Evolutionary conservation across 2,329 filamentous ascomycete genomes (phyloP).

Genomic region (Ophiocordyceps camponoti-saundersi): DNA sequence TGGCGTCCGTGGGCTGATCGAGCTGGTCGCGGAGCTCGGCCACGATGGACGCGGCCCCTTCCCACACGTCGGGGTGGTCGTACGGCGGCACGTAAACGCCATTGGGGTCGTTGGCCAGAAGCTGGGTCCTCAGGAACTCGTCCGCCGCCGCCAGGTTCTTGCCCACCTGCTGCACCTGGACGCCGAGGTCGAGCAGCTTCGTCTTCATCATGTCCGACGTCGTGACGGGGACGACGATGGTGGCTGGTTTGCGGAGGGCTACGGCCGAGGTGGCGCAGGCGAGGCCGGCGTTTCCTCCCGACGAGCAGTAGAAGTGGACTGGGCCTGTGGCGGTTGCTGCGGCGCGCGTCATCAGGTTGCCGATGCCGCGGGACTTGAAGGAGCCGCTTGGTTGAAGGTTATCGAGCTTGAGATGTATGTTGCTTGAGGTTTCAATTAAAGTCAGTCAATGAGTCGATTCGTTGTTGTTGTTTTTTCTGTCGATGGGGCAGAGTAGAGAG

Average conservation of each 20-base stretch:
- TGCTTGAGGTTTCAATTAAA: slow-evolving; percentile 22
- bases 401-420: slow-evolving; percentile 74
- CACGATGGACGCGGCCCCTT: slow-evolving; percentile 43
- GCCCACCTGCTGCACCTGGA: slow-evolving; percentile 51
- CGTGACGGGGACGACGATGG: slow-evolving; percentile 54
- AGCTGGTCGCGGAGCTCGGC: slow-evolving; percentile 27
- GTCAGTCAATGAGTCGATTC: too few relatives aligned
- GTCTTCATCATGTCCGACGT: slow-evolving; percentile 54
- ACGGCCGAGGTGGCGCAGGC: slow-evolving; percentile 60
- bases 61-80: slow-evolving; percentile 52
- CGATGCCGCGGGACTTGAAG: slow-evolving; percentile 71
- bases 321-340: slow-evolving; percentile 13
- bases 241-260: slow-evolving; percentile 46
- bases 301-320: slow-evolving; percentile 63
- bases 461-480: too few relatives aligned
- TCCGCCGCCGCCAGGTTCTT: slow-evolving; percentile 55
- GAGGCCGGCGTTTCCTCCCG: slow-evolving; percentile 71
- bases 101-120: slow-evolving; percentile 32
- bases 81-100: slow-evolving; percentile 55
- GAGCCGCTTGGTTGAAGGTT: slow-evolving; percentile 71
- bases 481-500: too few relatives aligned
- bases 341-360: slow-evolving; percentile 43
- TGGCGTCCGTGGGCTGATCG: slow-evolving; percentile 38
- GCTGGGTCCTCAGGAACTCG: slow-evolving; percentile 38
- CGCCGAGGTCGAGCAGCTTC: slow-evolving; percentile 53